Evolutionary conservation across 495 filamentous ascomycete genomes (phyloP).

Genomic region (Neurospora tetraspora): DNA sequence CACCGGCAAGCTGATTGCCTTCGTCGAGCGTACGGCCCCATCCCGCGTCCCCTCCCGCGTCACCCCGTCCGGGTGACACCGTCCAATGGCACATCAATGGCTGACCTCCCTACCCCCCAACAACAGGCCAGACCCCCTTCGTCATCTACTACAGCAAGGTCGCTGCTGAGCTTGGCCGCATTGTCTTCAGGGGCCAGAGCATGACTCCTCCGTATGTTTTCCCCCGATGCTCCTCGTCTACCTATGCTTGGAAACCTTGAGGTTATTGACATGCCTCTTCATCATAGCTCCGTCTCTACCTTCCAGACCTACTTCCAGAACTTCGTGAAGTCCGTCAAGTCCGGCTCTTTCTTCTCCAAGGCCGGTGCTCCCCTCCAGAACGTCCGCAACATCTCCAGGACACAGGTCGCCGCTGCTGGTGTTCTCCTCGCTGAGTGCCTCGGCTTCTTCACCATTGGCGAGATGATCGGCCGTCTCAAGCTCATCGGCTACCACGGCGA

Average conservation of each 20-base stretch:
- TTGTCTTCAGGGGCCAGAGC: constrained; percentile 79
- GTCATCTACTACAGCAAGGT: constrained; percentile 87
- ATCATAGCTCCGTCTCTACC: constrained; percentile 57
- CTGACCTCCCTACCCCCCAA: neutral
- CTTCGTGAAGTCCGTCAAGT: constrained; percentile 54
- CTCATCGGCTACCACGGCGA: constrained; percentile 83
- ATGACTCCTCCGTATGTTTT: constrained; percentile 86
- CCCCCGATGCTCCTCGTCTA: neutral
- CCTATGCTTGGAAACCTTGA: neutral
- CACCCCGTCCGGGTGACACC: neutral
- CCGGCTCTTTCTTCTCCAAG: constrained; percentile 33
- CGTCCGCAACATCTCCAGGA: constrained; percentile 56
- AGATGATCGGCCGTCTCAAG: constrained; percentile 93
- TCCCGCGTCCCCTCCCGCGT: neutral
- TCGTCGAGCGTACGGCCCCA: constrained; percentile 68
- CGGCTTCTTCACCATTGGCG: constrained; percentile 95
- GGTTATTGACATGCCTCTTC: constrained; percentile 19
- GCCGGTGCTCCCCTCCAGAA: constrained; percentile 45
- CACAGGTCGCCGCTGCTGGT: constrained; percentile 58
- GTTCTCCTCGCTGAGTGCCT: constrained; percentile 78
- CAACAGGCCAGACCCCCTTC: constrained; percentile 70
- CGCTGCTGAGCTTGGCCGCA: constrained; percentile 71
- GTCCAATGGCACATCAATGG: neutral
- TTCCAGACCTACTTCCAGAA: constrained; percentile 84
- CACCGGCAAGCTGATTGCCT: constrained; percentile 68